Evolutionary conservation across 2,329 filamentous ascomycete genomes (phyloP).

Genomic region (Aureobasidium sp.): DNA sequence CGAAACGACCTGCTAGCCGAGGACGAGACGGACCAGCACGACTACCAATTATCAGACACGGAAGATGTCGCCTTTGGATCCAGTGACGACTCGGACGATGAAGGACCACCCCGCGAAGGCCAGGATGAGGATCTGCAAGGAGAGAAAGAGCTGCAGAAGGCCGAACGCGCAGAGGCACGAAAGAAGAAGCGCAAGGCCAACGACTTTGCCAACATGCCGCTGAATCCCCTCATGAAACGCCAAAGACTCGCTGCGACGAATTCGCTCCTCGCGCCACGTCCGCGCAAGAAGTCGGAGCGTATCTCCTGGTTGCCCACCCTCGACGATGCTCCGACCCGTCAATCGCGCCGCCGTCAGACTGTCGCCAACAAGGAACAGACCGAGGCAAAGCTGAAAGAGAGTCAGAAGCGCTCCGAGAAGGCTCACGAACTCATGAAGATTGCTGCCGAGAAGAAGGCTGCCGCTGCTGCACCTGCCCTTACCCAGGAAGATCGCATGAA

Average conservation of each 20-base stretch:
- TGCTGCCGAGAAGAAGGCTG: conserved; percentile 41
- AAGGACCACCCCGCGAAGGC: conserved; percentile 39
- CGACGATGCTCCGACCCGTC: conserved; percentile 55
- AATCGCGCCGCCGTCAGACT: conserved; percentile 57
- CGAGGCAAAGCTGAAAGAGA: conserved; percentile 66
- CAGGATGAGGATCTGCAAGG: conserved; percentile 68
- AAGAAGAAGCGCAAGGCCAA: conserved; percentile 81
- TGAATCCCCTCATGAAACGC: conserved; percentile 53
- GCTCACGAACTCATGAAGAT: conserved; percentile 60
- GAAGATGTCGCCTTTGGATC: conserved; percentile 78
- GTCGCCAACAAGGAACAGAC: conserved; percentile 51
- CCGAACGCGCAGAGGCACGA: conserved; percentile 63
- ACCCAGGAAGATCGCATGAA: conserved; percentile 69
- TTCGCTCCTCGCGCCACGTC: conserved; percentile 35
- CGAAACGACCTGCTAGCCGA: conserved; percentile 38
- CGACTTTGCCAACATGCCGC: conserved; percentile 40
- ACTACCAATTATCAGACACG: conserved; percentile 43
- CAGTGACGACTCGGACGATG: conserved; percentile 71
- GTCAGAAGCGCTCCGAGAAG: conserved; percentile 62
- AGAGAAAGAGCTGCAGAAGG: conserved; percentile 76
- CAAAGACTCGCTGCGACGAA: conserved; percentile 50
- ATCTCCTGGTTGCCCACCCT: conserved; percentile 61
- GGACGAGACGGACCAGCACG: conserved; percentile 53
- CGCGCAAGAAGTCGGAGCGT: conserved; percentile 60
- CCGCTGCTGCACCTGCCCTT: conserved; percentile 18